Evolutionary conservation across 1,284 basidiomycete species (phyloP), one percentile per base, ranked within the genome.

Genomic region (Lignosus rhinocerotis): DNA sequence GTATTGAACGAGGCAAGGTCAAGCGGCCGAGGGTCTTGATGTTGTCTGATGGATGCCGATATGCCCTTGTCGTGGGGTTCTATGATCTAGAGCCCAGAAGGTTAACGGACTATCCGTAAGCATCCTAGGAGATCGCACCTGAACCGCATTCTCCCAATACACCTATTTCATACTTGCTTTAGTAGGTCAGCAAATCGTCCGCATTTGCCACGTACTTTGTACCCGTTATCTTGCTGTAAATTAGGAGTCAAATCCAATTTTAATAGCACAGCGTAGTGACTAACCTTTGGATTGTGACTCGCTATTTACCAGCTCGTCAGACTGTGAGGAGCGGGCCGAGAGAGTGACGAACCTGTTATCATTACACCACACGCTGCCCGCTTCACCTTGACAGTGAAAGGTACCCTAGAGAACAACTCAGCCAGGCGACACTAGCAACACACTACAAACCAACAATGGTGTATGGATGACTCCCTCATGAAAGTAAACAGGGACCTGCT

Each of bases 111-210:
- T n/a, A n/a, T 33, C 14, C 31, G 19, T n/a, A 25, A 25, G 12
- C 17, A 12, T 12, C 11, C 21, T 10, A 14, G 11, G 25, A 4
- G 14, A 2, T 1, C 11, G 2, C 67, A 90, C 89, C 77, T 92
- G 90, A 1, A 92, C 87, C 0, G 83, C 90, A 67, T 92, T 93
- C 69, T 91, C 88, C 90, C 90, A 92, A 64, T 93, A 93, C 11
- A 92, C 90, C 88, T 89, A 42, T 8, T n/a, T n/a, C n/a, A 9
- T 19, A 17, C 10, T 8, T 14, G 36, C n/a, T 12, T 60, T 33
- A n/a, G 10, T 5, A 14, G 41, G 3, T 5, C 32, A 11, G 11
- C 25, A 2, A 11, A 8, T 14, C 36, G 36, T n/a, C 36, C n/a
- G 36, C 38, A 14, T 43, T 10, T 30, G 21, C 12, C 60, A 16